Percentiles rank a stretch among this genome's conserved stretches.
These are phyloP conservation scores for Terana coerulea DNA, from an alignment of 768 basidiomycete genomes.

Conservation along the genomic window DNA sequence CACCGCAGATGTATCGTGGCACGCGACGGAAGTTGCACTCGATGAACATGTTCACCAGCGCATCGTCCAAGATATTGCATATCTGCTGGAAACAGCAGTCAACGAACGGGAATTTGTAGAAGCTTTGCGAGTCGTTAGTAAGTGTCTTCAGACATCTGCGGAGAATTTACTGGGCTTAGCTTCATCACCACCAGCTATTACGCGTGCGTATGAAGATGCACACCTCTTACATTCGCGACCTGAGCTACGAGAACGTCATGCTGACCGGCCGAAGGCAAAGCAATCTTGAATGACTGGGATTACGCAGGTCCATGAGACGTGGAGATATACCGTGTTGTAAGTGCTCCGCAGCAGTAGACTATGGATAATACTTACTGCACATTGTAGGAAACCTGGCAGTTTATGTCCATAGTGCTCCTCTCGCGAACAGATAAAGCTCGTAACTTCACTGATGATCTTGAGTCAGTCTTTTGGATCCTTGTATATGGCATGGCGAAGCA, in stretches of 20 bases:
- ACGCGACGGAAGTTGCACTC: background rate
- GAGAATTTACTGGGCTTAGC: background rate
- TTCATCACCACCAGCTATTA: background rate
- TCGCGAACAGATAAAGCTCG: background rate
- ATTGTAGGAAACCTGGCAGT: conserved; percentile 11
- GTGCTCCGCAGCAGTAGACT: background rate
- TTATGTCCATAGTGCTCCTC: conserved; percentile 1
- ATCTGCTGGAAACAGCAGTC: background rate
- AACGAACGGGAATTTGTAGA: conserved; percentile 1
- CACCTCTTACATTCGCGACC: conserved; percentile 8
- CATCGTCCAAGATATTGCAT: conserved; percentile 7
- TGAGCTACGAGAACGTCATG: conserved; percentile 8
- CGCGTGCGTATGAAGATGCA: background rate
- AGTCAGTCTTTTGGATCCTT: conserved; percentile 11
- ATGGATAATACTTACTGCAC: background rate
- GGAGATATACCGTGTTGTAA: background rate
- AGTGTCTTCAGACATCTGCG: background rate
- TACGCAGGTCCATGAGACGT: background rate
- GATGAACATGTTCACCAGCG: conserved; percentile 1
- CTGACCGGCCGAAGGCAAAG: background rate
- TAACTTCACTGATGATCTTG: conserved; percentile 6
- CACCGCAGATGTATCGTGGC: background rate
- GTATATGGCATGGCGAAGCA: background rate
- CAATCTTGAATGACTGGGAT: conserved; percentile 15
- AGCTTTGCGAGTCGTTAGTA: conserved; percentile 9